Conservation (phyloP, 352 stramenopile genomes). For the Phytophthora hybrid region DNA sequence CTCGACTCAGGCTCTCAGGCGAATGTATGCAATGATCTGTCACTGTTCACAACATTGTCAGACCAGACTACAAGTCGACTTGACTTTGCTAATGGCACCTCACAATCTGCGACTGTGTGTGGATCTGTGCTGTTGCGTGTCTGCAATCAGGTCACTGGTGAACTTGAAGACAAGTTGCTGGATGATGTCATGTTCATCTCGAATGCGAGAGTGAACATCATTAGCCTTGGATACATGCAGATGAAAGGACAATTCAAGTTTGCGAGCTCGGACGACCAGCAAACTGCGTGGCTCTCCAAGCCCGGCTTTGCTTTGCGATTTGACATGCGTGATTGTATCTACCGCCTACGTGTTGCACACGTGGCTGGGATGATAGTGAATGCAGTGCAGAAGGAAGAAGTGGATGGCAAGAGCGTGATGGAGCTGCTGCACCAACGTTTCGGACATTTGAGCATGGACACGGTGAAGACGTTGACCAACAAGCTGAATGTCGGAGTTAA, state of each 20-base stretch:
- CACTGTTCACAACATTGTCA: not conserved
- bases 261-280: not conserved
- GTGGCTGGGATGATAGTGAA: not conserved
- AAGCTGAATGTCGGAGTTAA: constrained; percentile 9
- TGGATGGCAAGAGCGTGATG: not conserved
- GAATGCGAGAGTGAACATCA: constrained; percentile 1
- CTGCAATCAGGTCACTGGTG: constrained; percentile 3
- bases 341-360: not conserved
- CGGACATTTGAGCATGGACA: constrained; percentile 6
- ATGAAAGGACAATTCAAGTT: constrained; percentile 5
- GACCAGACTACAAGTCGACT: not conserved
- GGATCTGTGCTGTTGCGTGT: constrained; percentile 4
- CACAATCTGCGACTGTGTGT: not conserved
- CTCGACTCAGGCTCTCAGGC: not conserved
- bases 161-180: not conserved
- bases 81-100: not conserved
- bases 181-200: constrained; percentile 13
- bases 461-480: not conserved
- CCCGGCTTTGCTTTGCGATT: not conserved
- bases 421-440: constrained; percentile 9
- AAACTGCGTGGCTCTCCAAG: constrained; percentile 9
- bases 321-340: not conserved
- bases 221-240: constrained; percentile 11
- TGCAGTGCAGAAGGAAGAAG: not conserved
- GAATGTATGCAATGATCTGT: not conserved